These are phyloP conservation scores for Phytopythium vexans DNA, from an alignment of 352 stramenopile species.

Conservation along the genomic window DNA sequence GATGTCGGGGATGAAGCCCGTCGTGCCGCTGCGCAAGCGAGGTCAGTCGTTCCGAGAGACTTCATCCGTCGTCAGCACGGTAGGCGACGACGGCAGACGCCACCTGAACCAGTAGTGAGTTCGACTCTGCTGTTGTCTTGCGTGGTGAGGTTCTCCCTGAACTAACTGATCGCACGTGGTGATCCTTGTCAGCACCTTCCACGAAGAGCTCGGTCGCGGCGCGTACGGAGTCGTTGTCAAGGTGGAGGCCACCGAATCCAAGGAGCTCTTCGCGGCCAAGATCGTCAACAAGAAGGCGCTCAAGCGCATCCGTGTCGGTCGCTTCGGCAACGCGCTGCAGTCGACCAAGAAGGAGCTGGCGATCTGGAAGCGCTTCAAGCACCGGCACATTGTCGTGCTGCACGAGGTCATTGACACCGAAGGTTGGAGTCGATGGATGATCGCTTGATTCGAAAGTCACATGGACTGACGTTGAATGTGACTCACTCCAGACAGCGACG, in stretches of 20 bases:
- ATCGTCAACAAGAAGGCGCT: constrained; percentile 79
- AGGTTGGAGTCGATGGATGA: constrained; percentile 21
- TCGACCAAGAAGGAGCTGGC: constrained; percentile 91
- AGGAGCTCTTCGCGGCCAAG: constrained; percentile 71
- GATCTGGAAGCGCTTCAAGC: constrained; percentile 96
- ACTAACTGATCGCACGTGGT: too few relatives aligned
- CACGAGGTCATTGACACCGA: constrained; percentile 95
- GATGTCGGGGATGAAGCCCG: constrained; percentile 50
- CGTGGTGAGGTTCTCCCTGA: neutral
- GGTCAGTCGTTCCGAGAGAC: constrained; percentile 72
- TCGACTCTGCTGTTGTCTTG: constrained; percentile 1
- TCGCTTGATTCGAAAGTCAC: neutral
- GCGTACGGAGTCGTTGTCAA: constrained; percentile 75
- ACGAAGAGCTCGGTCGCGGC: constrained; percentile 66
- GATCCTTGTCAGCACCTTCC: constrained; percentile 42
- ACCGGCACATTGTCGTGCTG: constrained; percentile 93
- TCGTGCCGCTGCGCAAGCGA: constrained; percentile 54
- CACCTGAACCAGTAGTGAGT: constrained; percentile 81
- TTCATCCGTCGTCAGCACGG: constrained; percentile 37
- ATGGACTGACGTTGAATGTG: neutral
- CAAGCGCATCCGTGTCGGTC: constrained; percentile 59
- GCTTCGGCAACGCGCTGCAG: constrained; percentile 74
- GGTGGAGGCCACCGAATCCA: constrained; percentile 62
- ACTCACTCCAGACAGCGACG: constrained; percentile 46
- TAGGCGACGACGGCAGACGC: constrained; percentile 47